Evolutionary conservation across 176 grass and related monocot species (phyloP).

Genomic region (Avena eriantha): DNA sequence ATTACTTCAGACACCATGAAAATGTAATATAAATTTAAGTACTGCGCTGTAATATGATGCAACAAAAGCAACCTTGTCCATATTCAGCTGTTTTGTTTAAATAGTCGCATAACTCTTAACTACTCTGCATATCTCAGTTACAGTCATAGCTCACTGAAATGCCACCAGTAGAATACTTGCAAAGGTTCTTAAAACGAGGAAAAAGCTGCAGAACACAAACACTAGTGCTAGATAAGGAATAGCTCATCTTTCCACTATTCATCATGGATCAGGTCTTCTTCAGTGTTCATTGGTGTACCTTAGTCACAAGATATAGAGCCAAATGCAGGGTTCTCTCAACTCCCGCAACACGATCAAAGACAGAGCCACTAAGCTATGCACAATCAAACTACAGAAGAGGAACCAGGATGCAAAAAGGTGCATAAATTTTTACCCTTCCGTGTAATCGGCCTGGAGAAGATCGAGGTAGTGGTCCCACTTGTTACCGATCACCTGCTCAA

Average conservation of each 20-base stretch:
- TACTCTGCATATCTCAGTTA: slow-evolving; percentile 14
- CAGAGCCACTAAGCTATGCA: not conserved
- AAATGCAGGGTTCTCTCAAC: not conserved
- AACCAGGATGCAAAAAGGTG: not conserved
- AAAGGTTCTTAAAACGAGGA: not conserved
- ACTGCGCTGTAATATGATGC: not conserved
- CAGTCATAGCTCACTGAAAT: slow-evolving; percentile 1
- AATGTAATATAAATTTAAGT: slow-evolving; percentile 2
- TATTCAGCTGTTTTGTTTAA: not conserved
- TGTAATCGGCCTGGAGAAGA: slow-evolving; percentile 91
- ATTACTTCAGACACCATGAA: not conserved
- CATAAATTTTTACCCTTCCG: slow-evolving; percentile 67
- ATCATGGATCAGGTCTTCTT: not conserved
- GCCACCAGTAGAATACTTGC: not conserved
- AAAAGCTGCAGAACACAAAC: not conserved
- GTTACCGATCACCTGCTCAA: slow-evolving; percentile 87
- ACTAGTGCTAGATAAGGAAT: not conserved
- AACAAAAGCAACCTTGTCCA: not conserved
- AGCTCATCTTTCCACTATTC: not conserved
- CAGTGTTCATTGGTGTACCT: not conserved
- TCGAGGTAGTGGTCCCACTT: slow-evolving; percentile 93
- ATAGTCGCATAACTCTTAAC: not conserved
- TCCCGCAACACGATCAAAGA: slow-evolving; percentile 1
- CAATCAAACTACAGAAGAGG: not conserved
- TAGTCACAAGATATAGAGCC: not conserved